Percentiles rank a stretch among this genome's conserved stretches.
These are phyloP conservation scores for Metarhizium guizhouense DNA, from an alignment of 2,329 filamentous ascomycete species.

Conservation along the genomic window DNA sequence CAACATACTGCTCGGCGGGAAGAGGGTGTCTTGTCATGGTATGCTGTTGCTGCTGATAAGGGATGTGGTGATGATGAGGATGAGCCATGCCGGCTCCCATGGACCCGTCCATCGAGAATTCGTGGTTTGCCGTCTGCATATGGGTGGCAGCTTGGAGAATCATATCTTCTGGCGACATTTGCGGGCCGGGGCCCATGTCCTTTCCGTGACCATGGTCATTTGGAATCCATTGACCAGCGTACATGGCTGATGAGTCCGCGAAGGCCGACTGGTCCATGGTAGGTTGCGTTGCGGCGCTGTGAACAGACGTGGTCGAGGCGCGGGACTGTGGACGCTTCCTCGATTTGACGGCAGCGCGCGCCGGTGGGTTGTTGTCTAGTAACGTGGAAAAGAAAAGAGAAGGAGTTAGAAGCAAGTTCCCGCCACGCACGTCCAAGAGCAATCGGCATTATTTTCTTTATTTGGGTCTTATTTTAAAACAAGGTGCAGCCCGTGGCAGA, in stretches of 20 bases:
- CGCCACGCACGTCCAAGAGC: background rate
- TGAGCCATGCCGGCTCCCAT: conserved; percentile 32
- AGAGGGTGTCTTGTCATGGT: conserved; percentile 39
- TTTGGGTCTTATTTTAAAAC: conserved; percentile 3
- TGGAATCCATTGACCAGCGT: conserved; percentile 40
- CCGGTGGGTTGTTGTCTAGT: conserved; percentile 18
- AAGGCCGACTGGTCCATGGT: conserved; percentile 40
- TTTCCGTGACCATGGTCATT: conserved; percentile 34
- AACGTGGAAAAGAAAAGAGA: conserved; percentile 1
- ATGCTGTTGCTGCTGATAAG: conserved; percentile 33
- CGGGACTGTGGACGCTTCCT: conserved; percentile 44
- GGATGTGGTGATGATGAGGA: conserved; percentile 25
- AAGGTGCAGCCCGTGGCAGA: conserved; percentile 8
- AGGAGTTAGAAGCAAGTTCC: conserved; percentile 5
- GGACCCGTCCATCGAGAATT: conserved; percentile 38
- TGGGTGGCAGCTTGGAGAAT: conserved; percentile 49
- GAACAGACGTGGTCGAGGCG: conserved; percentile 48
- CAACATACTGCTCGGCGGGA: conserved; percentile 43
- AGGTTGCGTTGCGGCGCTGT: conserved; percentile 43
- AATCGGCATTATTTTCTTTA: conserved; percentile 4
- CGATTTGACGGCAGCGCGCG: conserved; percentile 27
- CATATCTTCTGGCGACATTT: conserved; percentile 50
- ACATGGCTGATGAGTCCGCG: conserved; percentile 33
- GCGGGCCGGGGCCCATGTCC: conserved; percentile 31
- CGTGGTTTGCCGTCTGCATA: conserved; percentile 42